A percentile compares a stretch with the other conserved stretches of the same genome.
Evolutionary conservation across 2,329 filamentous ascomycete genomes (phyloP).

Genomic region (Lachnellula occidentalis): DNA sequence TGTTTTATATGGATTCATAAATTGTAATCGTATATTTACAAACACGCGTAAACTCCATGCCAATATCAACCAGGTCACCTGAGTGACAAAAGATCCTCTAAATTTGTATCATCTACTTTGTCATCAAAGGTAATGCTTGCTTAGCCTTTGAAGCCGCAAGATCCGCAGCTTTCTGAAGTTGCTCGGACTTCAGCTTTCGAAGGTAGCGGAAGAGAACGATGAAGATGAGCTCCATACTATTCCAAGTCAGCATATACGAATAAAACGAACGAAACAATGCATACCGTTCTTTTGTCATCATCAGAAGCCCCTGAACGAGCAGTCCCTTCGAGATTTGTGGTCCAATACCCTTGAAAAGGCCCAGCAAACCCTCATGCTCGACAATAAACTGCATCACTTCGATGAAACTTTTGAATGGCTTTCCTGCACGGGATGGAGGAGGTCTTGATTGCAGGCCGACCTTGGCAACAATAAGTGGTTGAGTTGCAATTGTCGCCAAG

Average conservation of each 20-base stretch:
- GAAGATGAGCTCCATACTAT: slow-evolving; percentile 81
- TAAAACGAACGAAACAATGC: slow-evolving; percentile 17
- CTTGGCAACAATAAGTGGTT: slow-evolving; percentile 96
- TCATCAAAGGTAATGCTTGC: slow-evolving; percentile 23
- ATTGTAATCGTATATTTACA: slow-evolving; percentile 6
- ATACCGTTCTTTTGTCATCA: slow-evolving; percentile 98
- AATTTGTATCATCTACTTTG: slow-evolving; percentile 24
- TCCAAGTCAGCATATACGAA: slow-evolving; percentile 6
- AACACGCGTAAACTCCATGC: slow-evolving; percentile 5
- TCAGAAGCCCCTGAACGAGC: slow-evolving; percentile 88
- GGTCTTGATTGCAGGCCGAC: slow-evolving; percentile 93
- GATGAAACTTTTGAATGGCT: slow-evolving; percentile 86
- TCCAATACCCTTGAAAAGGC: slow-evolving; percentile 95
- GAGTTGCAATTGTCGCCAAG: slow-evolving; percentile 83
- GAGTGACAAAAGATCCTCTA: background rate
- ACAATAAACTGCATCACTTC: slow-evolving; percentile 96
- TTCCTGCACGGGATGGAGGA: slow-evolving; percentile 75
- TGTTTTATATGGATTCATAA: background rate
- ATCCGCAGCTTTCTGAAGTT: slow-evolving; percentile 62
- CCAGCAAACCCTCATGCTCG: slow-evolving; percentile 73
- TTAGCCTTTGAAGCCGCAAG: slow-evolving; percentile 57
- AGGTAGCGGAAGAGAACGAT: slow-evolving; percentile 81
- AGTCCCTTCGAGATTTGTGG: slow-evolving; percentile 92
- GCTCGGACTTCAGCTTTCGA: slow-evolving; percentile 61
- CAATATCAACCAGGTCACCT: slow-evolving; percentile 3